Evolutionary conservation across 2,329 filamentous ascomycete genomes (phyloP).

Genomic region (Stemphylium vesicarium): DNA sequence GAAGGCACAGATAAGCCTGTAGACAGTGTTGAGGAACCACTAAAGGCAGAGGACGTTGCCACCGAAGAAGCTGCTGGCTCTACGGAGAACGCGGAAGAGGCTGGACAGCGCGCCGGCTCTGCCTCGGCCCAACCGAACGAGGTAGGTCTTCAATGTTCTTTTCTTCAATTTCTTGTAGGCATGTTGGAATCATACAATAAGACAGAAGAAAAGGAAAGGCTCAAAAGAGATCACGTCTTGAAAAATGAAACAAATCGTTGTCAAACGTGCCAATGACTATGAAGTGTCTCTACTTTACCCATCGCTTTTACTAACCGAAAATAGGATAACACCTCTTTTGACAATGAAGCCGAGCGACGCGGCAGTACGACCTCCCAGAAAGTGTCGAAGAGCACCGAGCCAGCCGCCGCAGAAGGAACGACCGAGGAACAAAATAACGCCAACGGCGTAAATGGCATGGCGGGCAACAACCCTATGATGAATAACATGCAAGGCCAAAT

Average conservation of each 20-base stretch:
- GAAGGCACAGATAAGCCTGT: slow-evolving; percentile 36
- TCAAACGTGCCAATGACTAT: slow-evolving; percentile 29
- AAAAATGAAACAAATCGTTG: slow-evolving; percentile 26
- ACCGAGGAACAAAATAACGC: slow-evolving; percentile 25
- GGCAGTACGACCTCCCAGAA: slow-evolving; percentile 26
- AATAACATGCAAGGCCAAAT: slow-evolving; percentile 40
- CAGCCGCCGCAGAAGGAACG: slow-evolving; percentile 23
- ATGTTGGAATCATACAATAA: slow-evolving; percentile 11
- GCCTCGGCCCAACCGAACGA: slow-evolving; percentile 27
- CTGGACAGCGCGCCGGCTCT: slow-evolving; percentile 24
- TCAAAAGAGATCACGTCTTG: slow-evolving; percentile 9
- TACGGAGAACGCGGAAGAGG: slow-evolving; percentile 19
- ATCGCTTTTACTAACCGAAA: slow-evolving; percentile 21
- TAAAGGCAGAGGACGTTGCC: slow-evolving; percentile 16
- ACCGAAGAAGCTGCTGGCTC: slow-evolving; percentile 16
- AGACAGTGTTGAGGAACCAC: slow-evolving; percentile 37
- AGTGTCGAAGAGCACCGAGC: slow-evolving; percentile 24
- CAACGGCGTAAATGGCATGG: slow-evolving; percentile 25
- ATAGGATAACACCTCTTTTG: slow-evolving; percentile 23
- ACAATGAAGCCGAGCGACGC: slow-evolving; percentile 19
- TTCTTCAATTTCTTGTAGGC: background rate
- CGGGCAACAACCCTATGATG: slow-evolving; percentile 33
- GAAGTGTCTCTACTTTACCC: slow-evolving; percentile 10
- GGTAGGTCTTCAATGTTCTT: slow-evolving; percentile 29
- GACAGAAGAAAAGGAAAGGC: slow-evolving; percentile 9